Evolutionary conservation across 129 eudicot genomes (phyloP).

Genomic region (Glebionis coronaria): DNA sequence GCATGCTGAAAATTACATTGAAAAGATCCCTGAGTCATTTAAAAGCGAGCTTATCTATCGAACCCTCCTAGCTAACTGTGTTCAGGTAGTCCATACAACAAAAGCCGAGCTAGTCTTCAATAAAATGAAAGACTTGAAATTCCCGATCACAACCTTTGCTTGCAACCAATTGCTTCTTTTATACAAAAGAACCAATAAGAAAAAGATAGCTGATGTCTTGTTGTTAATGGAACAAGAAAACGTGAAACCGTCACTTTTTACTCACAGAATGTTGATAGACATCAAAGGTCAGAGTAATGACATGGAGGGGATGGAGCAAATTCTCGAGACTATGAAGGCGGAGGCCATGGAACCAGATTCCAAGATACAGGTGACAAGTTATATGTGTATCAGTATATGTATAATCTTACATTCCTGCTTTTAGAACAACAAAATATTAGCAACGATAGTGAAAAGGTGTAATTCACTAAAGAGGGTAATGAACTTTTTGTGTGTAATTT

Average conservation of each 20-base stretch:
- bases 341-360: slow-evolving; percentile 45
- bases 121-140: slow-evolving; percentile 58
- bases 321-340: slow-evolving; percentile 74
- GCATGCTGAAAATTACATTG: slow-evolving; percentile 58
- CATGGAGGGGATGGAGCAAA: slow-evolving; percentile 64
- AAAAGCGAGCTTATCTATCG: slow-evolving; percentile 56
- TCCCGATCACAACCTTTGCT: slow-evolving; percentile 43
- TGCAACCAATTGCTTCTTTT: slow-evolving; percentile 75
- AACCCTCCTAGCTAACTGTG: slow-evolving; percentile 69
- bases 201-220: slow-evolving; percentile 70
- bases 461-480: too few relatives aligned
- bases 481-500: too few relatives aligned
- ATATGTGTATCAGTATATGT: not conserved
- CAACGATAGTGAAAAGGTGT: not conserved
- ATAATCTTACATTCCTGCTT: not conserved
- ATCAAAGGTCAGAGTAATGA: slow-evolving; percentile 69
- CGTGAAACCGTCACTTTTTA: slow-evolving; percentile 58
- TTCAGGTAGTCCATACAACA: slow-evolving; percentile 22
- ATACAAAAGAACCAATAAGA: slow-evolving; percentile 59
- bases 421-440: not conserved
- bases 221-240: slow-evolving; percentile 68
- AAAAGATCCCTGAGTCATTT: slow-evolving; percentile 46
- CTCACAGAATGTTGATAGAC: slow-evolving; percentile 62
- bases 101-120: slow-evolving; percentile 66
- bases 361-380: slow-evolving; percentile 14